phyloP scores from a whole-genome alignment of 495 filamentous ascomycete genomes.

The Aspergillus haitiensis region DNA sequence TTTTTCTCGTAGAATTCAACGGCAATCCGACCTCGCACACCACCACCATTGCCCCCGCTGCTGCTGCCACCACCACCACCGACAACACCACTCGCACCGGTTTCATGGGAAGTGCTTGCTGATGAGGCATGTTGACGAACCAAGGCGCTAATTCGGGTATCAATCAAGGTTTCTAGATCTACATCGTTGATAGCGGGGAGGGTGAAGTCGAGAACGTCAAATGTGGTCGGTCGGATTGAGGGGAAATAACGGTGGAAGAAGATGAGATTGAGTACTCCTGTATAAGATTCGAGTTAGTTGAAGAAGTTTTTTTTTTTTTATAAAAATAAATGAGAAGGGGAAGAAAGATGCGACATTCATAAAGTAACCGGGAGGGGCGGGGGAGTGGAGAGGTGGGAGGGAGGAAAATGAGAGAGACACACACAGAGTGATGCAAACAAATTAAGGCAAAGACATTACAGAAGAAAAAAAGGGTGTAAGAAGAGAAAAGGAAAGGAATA shows the following conservation, averaged over 20 bases:
- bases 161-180: conserved; percentile 89
- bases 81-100: conserved; percentile 40
- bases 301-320: not conserved
- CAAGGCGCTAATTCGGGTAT: conserved; percentile 75
- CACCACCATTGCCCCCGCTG: conserved; percentile 25
- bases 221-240: conserved; percentile 74
- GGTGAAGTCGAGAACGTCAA: conserved; percentile 89
- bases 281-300: not conserved
- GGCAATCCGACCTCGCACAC: conserved; percentile 73
- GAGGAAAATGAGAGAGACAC: not conserved
- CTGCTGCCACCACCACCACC: conserved; percentile 35
- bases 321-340: not conserved
- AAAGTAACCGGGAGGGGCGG: not conserved
- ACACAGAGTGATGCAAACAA: not conserved
- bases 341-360: too few relatives aligned
- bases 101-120: conserved; percentile 48
- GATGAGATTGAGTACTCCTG: conserved; percentile 93
- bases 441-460: not conserved
- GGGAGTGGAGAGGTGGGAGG: not conserved
- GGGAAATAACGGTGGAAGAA: conserved; percentile 99
- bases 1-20: conserved; percentile 96
- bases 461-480: not conserved
- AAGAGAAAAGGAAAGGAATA: not conserved
- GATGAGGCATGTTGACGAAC: conserved; percentile 60
- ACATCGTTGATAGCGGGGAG: conserved; percentile 83